phyloP scores from a whole-genome alignment of 179 eudicot species.

The Spinacia oleracea region DNA sequence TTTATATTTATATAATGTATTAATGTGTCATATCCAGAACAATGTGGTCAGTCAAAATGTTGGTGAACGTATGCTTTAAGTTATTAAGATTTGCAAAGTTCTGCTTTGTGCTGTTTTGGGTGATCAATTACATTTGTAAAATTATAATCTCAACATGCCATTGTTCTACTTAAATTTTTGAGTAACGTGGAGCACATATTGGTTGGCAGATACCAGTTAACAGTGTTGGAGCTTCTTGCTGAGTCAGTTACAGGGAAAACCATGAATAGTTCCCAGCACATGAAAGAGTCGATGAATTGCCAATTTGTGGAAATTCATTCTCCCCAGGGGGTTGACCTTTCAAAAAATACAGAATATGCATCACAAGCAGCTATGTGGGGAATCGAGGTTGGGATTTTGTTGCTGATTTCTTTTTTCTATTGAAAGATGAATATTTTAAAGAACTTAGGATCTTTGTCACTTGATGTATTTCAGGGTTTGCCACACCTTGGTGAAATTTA shows the following conservation, averaged over 20 bases:
- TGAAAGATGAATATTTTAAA: neutral
- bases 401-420: slow-evolving; percentile 6
- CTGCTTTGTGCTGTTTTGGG: neutral
- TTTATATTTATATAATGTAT: too few species aligned
- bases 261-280: slow-evolving; percentile 47
- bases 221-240: slow-evolving; percentile 74
- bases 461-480: slow-evolving; percentile 69
- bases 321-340: slow-evolving; percentile 81
- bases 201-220: slow-evolving; percentile 74
- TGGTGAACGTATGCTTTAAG: neutral
- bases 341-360: slow-evolving; percentile 78
- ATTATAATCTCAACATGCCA: neutral
- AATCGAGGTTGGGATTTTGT: slow-evolving; percentile 61
- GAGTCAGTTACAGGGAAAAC: slow-evolving; percentile 51
- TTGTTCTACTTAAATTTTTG: neutral
- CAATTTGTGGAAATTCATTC: slow-evolving; percentile 78
- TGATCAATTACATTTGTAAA: neutral
- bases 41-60: neutral
- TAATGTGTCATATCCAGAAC: neutral
- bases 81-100: neutral
- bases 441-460: slow-evolving; percentile 23
- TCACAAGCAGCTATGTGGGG: slow-evolving; percentile 99
- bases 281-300: slow-evolving; percentile 48
- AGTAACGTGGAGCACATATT: slow-evolving; percentile 23
- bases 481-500: slow-evolving; percentile 94